phyloP scores from a whole-genome alignment of 139 green algal species.

The Gonium pectorale region DNA sequence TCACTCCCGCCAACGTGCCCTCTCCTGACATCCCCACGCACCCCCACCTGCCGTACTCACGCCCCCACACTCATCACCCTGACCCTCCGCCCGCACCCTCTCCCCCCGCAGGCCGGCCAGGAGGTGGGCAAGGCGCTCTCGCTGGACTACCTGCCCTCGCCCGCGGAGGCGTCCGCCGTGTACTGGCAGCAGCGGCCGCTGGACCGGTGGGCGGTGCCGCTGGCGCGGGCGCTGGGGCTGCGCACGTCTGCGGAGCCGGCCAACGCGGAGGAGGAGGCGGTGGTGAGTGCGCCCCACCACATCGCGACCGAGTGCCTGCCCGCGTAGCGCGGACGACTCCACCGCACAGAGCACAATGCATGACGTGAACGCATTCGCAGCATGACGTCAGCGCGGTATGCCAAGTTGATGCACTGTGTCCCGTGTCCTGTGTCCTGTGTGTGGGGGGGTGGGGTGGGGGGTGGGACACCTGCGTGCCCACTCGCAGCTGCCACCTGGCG shows the following conservation, averaged over 20 bases:
- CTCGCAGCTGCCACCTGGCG: no score
- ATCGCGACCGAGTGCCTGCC: background rate
- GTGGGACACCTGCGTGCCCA: no score
- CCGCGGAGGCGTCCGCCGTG: slow-evolving; percentile 48
- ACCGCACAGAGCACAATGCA: no score
- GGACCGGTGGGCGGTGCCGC: slow-evolving; percentile 61
- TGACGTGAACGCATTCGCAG: no score
- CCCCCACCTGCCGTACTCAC: no score
- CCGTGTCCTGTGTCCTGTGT: no score
- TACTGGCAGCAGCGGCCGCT: slow-evolving; percentile 61
- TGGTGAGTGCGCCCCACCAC: slow-evolving; percentile 32
- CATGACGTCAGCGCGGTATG: no score
- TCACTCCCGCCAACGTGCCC: no score
- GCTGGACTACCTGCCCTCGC: slow-evolving; percentile 67
- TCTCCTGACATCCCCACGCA: no score
- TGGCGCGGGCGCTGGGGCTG: slow-evolving; percentile 49
- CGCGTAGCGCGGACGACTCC: no score
- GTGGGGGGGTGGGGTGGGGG: no score
- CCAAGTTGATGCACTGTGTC: no score
- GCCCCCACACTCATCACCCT: background rate
- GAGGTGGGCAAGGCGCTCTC: slow-evolving; percentile 64
- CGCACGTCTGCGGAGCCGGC: slow-evolving; percentile 45
- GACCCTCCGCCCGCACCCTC: background rate
- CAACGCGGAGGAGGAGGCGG: slow-evolving; percentile 59
- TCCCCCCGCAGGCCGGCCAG: slow-evolving; percentile 54